Evolutionary conservation across 345 rosid genomes (phyloP), one percentile per base, ranked within the genome.

Genomic region (Eucalyptus cladocalyx): DNA sequence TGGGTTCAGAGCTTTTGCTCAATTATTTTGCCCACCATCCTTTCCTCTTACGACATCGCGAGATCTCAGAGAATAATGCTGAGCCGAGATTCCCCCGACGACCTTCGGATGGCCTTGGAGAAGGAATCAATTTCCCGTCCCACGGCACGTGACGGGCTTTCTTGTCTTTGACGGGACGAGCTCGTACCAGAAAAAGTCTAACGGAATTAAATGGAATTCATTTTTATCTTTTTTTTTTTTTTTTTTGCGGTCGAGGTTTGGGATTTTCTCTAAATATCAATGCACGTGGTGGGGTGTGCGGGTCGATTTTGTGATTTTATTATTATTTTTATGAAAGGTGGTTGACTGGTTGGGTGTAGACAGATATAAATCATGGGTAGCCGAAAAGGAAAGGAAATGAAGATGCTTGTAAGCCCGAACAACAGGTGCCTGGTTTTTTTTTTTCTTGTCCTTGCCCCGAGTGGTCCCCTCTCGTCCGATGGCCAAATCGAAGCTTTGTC

Each of bases 161-260:
- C 8, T 15, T n/a, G 76, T 15, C 40, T 15, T 12, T 2, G 40
- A 16, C 37, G 11, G 76, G 37, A 6, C 11, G 40, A 8, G 40
- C 0, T n/a, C 11, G 76, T 16, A 16, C 11, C 2, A 15, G 4
- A 62, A 62, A 62, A 65, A 15, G 5, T 19, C 11, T 0, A 65
- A 15, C 2, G 19, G 37, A 65, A 65, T 15, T n/a, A 65, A n/a
- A 8, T 0, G 0, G 32, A 5, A 15, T 65, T 4, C 3, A 15
- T n/a, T 15, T 53, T 51, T 3, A 7, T 51, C 1, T 51, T 50
- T 18, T 6, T 18, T 50, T 53, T 65, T 65, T 51, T 3, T 51
- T 53, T 65, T 65, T n/a, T 1, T 2, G 19, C 0, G 21, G 5
- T n/a, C 10, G 1, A n/a, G 37, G 32, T n/a, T 65, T 1, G 5